Evolutionary conservation across 2,329 filamentous ascomycete genomes (phyloP).

Genomic region (Penicillium expansum): DNA sequence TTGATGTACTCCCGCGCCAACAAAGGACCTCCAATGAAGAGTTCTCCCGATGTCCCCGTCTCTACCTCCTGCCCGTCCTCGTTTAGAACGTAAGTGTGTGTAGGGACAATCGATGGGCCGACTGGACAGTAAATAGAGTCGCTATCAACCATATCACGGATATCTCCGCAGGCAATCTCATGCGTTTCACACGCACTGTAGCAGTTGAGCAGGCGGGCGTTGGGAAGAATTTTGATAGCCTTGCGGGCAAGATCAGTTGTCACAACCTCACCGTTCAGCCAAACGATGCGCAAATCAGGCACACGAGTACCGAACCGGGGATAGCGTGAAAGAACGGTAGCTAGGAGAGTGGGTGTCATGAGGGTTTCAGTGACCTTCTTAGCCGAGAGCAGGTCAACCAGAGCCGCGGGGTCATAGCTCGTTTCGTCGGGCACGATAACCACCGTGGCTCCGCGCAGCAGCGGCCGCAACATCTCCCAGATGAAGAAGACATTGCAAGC

Average conservation of each 20-base stretch:
- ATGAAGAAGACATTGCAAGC: constrained; percentile 89
- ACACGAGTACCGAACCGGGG: constrained; percentile 62
- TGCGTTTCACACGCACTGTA: constrained; percentile 83
- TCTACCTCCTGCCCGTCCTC: constrained; percentile 65
- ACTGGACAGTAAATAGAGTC: constrained; percentile 69
- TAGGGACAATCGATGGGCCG: constrained; percentile 65
- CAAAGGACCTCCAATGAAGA: constrained; percentile 71
- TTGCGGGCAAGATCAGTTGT: constrained; percentile 72
- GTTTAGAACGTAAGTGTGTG: constrained; percentile 70
- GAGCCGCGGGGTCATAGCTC: constrained; percentile 72
- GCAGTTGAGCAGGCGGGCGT: constrained; percentile 69
- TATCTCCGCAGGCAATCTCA: constrained; percentile 74
- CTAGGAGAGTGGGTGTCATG: constrained; percentile 77
- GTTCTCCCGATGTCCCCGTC: constrained; percentile 64
- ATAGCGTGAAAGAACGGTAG: constrained; percentile 69
- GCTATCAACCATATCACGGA: constrained; percentile 64
- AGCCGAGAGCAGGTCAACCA: constrained; percentile 66
- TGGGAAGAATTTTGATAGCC: constrained; percentile 65
- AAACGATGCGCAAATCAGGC: constrained; percentile 66
- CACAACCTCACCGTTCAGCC: constrained; percentile 81
- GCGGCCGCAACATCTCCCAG: constrained; percentile 77
- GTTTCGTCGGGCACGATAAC: constrained; percentile 71
- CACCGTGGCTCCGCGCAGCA: constrained; percentile 72
- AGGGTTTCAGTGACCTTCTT: constrained; percentile 73
- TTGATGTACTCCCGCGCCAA: constrained; percentile 77